Base-by-base conservation (phyloP, 176 grass and related monocot genomes). In the Panicum miliaceum region DNA sequence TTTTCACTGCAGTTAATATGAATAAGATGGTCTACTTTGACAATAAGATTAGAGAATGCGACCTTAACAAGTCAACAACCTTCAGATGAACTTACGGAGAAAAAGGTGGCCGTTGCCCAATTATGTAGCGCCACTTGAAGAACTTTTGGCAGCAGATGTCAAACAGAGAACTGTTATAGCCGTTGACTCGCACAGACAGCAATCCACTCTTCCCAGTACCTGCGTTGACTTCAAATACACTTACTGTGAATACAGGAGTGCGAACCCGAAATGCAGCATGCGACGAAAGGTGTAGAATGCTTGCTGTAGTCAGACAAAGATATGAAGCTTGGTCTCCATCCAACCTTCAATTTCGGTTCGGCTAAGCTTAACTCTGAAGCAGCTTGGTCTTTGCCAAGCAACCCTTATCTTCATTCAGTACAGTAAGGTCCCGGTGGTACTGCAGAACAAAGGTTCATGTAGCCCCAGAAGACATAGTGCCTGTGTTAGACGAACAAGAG, bases 251-350 rank as follows among this genome's bases (percentile, higher is more conserved):
- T 83, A 74, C 67, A 90, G 74, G 26, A 79, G 11, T 19, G 35
- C 13, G 40, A 29, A 64, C 48, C 51, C 41, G 19, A 77, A 90
- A 71, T 82, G 58, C 68, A 83, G 50, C 60, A 74, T 62, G 48
- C 66, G 83, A 74, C 7, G 16, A 64, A 86, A 61, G 74, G 22
- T 83, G 47, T 83, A 80, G 59, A 87, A 80, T 59, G 37, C 80
- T 35, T 74, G 84, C 75, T 87, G 80, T 90, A 75, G 68, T 67
- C 70, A 15, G 75, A 75, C 59, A 80, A 50, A 34, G 80, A 86
- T 79, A 52, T 85, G 82, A 29, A 66, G 47, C 8, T 78, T 82
- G 79, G n/a, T 60, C 43, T 82, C 73, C 12, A 43, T 82, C 73
- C 12, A 74, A 46, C 64, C 63, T 56, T 81, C 37, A 27, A 61